A percentile compares a stretch with the other conserved stretches of the same genome.
phyloP scores from a whole-genome alignment of 495 filamentous ascomycete genomes.

The Bathelium albidoporum region DNA sequence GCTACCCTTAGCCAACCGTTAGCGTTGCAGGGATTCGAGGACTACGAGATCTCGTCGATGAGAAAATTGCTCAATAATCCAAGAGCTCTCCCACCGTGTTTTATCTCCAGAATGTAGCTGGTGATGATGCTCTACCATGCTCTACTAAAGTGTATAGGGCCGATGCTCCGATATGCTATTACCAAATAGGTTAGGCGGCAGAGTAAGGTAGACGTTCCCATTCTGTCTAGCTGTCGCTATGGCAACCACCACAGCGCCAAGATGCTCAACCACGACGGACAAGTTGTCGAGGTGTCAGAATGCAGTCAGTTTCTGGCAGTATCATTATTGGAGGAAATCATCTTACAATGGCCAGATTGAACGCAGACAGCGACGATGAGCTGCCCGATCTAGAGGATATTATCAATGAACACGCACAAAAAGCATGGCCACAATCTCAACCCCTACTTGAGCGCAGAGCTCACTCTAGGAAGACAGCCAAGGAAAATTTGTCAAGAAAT shows the following conservation, averaged over 20 bases:
- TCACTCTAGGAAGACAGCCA: background rate
- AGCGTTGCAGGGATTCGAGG: background rate
- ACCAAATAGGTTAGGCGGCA: no score
- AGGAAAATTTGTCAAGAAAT: background rate
- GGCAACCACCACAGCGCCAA: background rate
- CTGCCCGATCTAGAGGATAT: background rate
- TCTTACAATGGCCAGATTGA: background rate
- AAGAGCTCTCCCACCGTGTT: no score
- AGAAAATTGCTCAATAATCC: background rate
- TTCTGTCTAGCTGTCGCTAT: background rate
- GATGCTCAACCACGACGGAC: background rate
- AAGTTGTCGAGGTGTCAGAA: background rate
- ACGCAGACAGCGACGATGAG: background rate
- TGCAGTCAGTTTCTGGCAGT: background rate
- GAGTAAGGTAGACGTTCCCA: background rate
- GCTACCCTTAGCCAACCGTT: background rate
- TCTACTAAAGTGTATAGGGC: background rate
- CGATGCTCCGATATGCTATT: no score
- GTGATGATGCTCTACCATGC: background rate
- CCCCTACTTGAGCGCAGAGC: background rate
- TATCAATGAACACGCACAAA: background rate
- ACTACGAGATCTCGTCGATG: background rate
- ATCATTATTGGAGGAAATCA: background rate
- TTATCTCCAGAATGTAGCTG: no score
- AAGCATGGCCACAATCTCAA: background rate